Conservation (phyloP, 163 green algal genomes). For the Volvox carteri region DNA sequence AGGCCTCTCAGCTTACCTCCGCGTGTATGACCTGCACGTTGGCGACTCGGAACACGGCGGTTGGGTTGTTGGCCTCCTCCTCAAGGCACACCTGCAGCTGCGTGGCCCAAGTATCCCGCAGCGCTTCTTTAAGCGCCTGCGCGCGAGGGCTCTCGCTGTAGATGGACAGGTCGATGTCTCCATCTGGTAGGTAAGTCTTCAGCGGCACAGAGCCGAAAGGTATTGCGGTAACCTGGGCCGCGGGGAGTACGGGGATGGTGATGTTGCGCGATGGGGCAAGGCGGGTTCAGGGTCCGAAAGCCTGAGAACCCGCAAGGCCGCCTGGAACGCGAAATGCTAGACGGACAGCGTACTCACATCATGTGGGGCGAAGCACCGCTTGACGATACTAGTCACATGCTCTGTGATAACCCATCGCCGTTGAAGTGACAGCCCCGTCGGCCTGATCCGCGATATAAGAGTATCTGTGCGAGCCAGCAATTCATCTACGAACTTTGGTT, state of each 20-base stretch:
- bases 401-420: constrained; percentile 41
- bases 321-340: too few species aligned
- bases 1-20: constrained; percentile 81
- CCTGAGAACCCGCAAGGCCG: too few species aligned
- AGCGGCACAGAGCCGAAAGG: constrained; percentile 97
- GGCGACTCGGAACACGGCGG: constrained; percentile 68
- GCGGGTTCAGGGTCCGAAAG: too few species aligned
- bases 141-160: constrained; percentile 59
- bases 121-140: constrained; percentile 65
- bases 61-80: constrained; percentile 77
- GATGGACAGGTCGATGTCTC: constrained; percentile 95
- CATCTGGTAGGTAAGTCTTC: constrained; percentile 95
- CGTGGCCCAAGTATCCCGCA: constrained; percentile 86
- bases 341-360: constrained; percentile 31
- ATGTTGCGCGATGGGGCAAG: too few species aligned
- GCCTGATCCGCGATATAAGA: constrained; percentile 34
- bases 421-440: constrained; percentile 16
- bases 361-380: constrained; percentile 28
- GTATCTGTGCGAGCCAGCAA: constrained; percentile 33
- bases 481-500: constrained; percentile 21
- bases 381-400: constrained; percentile 29
- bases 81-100: constrained; percentile 84
- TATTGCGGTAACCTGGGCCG: constrained; percentile 33
- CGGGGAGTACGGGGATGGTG: not conserved
- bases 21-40: constrained; percentile 95